These are phyloP conservation scores for Penicillium sp. DNA, from an alignment of 2,329 filamentous ascomycete genomes.

Conservation along the genomic window DNA sequence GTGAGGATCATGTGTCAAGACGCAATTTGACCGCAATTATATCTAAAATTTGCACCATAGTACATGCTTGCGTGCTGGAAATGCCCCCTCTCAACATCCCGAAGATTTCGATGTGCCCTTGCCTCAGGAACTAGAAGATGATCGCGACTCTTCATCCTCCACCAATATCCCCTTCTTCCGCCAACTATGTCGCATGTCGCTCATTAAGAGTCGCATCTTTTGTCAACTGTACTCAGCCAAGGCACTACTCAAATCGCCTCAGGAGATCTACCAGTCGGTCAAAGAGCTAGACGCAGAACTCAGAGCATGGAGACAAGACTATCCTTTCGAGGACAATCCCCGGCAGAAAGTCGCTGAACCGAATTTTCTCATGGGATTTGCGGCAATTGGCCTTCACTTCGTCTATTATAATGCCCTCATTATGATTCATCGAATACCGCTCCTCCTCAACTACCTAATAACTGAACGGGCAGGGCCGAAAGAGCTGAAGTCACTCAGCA, in stretches of 20 bases:
- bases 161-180: slow-evolving; percentile 91
- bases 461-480: slow-evolving; percentile 59
- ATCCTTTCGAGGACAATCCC: slow-evolving; percentile 83
- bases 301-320: slow-evolving; percentile 88
- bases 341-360: slow-evolving; percentile 86
- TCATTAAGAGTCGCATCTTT: slow-evolving; percentile 90
- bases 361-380: slow-evolving; percentile 84
- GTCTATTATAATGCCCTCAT: slow-evolving; percentile 95
- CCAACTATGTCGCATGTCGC: slow-evolving; percentile 84
- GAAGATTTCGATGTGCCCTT: slow-evolving; percentile 91
- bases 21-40: background rate
- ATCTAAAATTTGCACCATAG: slow-evolving; percentile 29
- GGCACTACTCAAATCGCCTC: slow-evolving; percentile 74
- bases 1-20: slow-evolving; percentile 33
- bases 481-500: slow-evolving; percentile 68
- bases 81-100: slow-evolving; percentile 68
- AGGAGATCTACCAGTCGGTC: slow-evolving; percentile 86
- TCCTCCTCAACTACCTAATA: slow-evolving; percentile 88
- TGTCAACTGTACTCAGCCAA: slow-evolving; percentile 85
- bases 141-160: slow-evolving; percentile 79
- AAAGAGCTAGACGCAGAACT: slow-evolving; percentile 82
- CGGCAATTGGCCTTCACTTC: slow-evolving; percentile 88
- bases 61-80: slow-evolving; percentile 66
- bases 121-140: slow-evolving; percentile 81
- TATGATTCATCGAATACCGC: slow-evolving; percentile 93